Base-by-base conservation (phyloP, 805 yeast species). In the Metschnikowia aberdeeniae region DNA sequence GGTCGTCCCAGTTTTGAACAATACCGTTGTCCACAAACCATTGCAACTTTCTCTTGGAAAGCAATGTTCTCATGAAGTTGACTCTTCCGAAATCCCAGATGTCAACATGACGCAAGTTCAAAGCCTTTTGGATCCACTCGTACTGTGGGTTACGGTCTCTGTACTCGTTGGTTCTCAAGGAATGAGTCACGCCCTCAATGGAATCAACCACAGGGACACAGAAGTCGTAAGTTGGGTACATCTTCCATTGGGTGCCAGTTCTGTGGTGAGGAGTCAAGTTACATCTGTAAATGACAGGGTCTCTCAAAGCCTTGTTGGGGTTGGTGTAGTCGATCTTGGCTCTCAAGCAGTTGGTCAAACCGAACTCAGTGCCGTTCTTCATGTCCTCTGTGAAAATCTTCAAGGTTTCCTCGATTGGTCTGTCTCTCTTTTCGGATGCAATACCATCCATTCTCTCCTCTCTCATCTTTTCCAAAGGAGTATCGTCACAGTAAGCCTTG, bases 371-470 rank as follows among this genome's bases (percentile, higher is more conserved):
- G 59, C 93, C 99, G 52, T 86, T 80, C 66, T 82, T 84, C 99
- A 93, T 93, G 59, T 88, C 97, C 64, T 86, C 82, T 40, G 84
- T 82, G 73, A 93, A 93, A 47, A 92, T 77, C 54, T 73, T 73
- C 68, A 93, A 75, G 73, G 87, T 90, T 73, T 93, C 99, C 68
- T 92, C 97, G 42, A 92, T 86, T 17, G 92, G 60, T 68, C 97
- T 83, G 58, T 89, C 93, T 75, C 99, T 86, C 75, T 97, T 86
- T 40, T 78, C 82, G 41, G 96, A 86, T 45, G 95, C 84, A 56
- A 89, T 82, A 67, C 99, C 99, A 53, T 89, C 97, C 87, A 88
- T 89, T 79, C 99, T 87, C 77, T 93, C 96, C 63, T 90, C 96
- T 74, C 99, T 86, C 99, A 93, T 93, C 66, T 80, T 77, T 62